Conservation (phyloP, 352 stramenopile genomes). For the Phytophthora cactorum region DNA sequence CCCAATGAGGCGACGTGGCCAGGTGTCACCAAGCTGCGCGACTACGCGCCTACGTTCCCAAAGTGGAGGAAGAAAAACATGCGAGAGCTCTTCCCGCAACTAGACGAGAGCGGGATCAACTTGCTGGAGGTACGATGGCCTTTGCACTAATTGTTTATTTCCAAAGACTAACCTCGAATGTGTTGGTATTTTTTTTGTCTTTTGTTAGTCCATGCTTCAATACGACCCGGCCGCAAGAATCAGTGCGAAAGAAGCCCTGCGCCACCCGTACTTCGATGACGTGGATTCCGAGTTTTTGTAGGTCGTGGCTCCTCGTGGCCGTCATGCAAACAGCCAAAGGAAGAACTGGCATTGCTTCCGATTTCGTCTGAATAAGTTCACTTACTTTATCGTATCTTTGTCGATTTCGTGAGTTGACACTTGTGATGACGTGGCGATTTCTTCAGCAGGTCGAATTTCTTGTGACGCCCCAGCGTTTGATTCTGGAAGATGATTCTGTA, state of each 20-base stretch:
- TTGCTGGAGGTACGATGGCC: conserved; percentile 56
- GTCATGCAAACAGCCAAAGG: background rate
- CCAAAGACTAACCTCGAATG: conserved; percentile 2
- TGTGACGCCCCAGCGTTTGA: background rate
- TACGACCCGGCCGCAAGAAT: conserved; percentile 79
- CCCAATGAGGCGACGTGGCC: conserved; percentile 96
- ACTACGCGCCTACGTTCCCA: conserved; percentile 96
- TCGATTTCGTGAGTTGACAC: conserved; percentile 1
- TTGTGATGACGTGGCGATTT: background rate
- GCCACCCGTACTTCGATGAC: conserved; percentile 87
- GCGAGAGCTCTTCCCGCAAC: conserved; percentile 60
- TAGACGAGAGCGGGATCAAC: conserved; percentile 64
- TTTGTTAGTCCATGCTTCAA: conserved; percentile 65
- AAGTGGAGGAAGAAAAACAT: conserved; percentile 95
- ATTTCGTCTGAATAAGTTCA: conserved; percentile 23
- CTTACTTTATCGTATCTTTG: conserved; percentile 34
- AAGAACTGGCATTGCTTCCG: background rate
- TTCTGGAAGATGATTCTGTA: background rate
- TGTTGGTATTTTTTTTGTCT: background rate
- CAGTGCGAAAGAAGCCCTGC: conserved; percentile 82
- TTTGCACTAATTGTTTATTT: background rate
- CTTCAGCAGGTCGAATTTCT: conserved; percentile 2
- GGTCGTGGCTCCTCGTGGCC: conserved; percentile 2
- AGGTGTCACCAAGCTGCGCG: conserved; percentile 95
- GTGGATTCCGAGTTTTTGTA: conserved; percentile 80